Conservation (phyloP, 176 grass and related monocot species). For the Carex littledalei region DNA sequence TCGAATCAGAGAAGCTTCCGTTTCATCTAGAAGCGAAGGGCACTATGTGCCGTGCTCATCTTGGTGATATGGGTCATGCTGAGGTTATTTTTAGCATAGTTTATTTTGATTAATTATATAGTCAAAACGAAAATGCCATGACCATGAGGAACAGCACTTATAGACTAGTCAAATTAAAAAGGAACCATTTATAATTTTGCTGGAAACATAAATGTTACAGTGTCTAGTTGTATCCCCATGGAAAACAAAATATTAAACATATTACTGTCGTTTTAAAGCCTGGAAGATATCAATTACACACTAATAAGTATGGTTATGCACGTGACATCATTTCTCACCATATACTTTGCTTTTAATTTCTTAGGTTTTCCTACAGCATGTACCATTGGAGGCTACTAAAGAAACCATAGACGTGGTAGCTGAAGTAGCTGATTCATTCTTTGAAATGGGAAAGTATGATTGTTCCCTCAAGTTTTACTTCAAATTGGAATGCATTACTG, state of each 20-base stretch:
- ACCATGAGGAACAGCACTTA: not conserved
- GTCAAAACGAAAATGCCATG: not conserved
- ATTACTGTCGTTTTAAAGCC: not conserved
- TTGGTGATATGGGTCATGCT: slow-evolving; percentile 72
- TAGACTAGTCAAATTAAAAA: not conserved
- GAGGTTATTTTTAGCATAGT: slow-evolving; percentile 46
- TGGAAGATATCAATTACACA: not conserved
- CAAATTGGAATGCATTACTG: slow-evolving; percentile 40
- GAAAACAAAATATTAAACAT: not conserved
- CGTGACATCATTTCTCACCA: not conserved
- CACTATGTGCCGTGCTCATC: slow-evolving; percentile 56
- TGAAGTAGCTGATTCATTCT: slow-evolving; percentile 55
- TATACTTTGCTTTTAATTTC: slow-evolving; percentile 5
- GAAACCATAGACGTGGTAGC: slow-evolving; percentile 42
- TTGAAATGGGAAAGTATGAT: slow-evolving; percentile 52
- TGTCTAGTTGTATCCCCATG: not conserved
- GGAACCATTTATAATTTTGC: not conserved
- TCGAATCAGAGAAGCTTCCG: slow-evolving; percentile 35
- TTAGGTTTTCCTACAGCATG: slow-evolving; percentile 54
- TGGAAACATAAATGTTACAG: not conserved
- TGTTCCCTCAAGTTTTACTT: slow-evolving; percentile 78
- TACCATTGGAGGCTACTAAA: slow-evolving; percentile 41
- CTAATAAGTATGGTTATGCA: not conserved
- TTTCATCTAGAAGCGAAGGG: slow-evolving; percentile 59
- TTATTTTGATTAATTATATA: not conserved